Evolutionary conservation across 352 stramenopile species (phyloP).

Genomic region (Pythium periplocum): DNA sequence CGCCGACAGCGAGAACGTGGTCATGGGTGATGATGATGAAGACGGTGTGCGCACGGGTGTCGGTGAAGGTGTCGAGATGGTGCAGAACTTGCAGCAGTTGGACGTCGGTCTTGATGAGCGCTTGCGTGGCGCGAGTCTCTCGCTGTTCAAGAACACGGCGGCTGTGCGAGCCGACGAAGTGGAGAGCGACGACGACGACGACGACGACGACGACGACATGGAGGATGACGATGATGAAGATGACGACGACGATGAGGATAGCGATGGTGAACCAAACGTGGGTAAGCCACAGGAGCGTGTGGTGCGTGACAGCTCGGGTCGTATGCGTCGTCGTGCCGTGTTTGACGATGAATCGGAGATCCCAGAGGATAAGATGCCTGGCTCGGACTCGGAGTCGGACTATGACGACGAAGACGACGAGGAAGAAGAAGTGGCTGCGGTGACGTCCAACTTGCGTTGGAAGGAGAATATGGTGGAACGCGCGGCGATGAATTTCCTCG

Average conservation of each 20-base stretch:
- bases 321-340: slow-evolving; percentile 70
- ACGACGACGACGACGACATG: slow-evolving; percentile 42
- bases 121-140: slow-evolving; percentile 90
- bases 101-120: slow-evolving; percentile 92
- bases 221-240: slow-evolving; percentile 46
- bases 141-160: slow-evolving; percentile 94
- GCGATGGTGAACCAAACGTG: slow-evolving; percentile 33
- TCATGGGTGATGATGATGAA: slow-evolving; percentile 49
- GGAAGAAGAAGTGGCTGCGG: slow-evolving; percentile 37
- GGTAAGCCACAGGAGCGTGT: slow-evolving; percentile 62
- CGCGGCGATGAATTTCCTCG: slow-evolving; percentile 80
- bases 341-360: slow-evolving; percentile 57
- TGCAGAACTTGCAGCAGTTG: slow-evolving; percentile 93
- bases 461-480: slow-evolving; percentile 85
- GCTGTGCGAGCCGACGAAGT: slow-evolving; percentile 79
- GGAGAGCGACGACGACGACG: slow-evolving; percentile 47
- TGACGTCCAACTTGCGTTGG: slow-evolving; percentile 75
- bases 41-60: slow-evolving; percentile 36
- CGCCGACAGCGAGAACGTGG: slow-evolving; percentile 72
- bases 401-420: slow-evolving; percentile 44
- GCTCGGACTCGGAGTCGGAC: slow-evolving; percentile 35
- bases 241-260: slow-evolving; percentile 38
- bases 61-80: slow-evolving; percentile 89
- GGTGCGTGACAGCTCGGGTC: slow-evolving; percentile 61
- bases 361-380: slow-evolving; percentile 17